These are phyloP conservation scores for Hypocreales sp. DNA, from an alignment of 2,329 filamentous ascomycete species.

Conservation along the genomic window DNA sequence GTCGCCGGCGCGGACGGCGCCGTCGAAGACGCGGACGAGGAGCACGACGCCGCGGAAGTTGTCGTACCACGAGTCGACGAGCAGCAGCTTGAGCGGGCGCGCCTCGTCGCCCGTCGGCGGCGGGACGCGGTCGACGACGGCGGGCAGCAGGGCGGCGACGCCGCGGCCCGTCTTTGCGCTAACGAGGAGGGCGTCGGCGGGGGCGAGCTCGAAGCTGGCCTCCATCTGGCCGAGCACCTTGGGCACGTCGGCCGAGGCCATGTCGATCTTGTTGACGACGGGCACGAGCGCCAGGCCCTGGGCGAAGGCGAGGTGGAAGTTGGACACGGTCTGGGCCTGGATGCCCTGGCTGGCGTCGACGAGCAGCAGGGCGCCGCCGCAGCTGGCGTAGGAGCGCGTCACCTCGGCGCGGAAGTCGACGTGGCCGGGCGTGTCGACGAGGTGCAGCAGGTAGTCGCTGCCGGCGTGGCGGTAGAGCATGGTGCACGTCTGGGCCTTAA, in stretches of 20 bases:
- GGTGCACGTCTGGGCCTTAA: slow-evolving; percentile 96
- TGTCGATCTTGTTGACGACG: slow-evolving; percentile 92
- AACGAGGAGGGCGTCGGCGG: slow-evolving; percentile 52
- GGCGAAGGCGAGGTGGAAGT: slow-evolving; percentile 94
- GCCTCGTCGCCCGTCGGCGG: slow-evolving; percentile 57
- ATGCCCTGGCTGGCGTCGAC: slow-evolving; percentile 95
- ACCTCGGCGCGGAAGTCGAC: slow-evolving; percentile 97
- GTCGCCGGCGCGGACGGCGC: slow-evolving; percentile 67
- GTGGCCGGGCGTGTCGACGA: slow-evolving; percentile 94
- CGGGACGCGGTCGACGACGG: slow-evolving; percentile 74
- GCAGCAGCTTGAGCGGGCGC: slow-evolving; percentile 65
- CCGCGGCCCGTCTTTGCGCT: slow-evolving; percentile 92
- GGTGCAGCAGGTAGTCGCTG: slow-evolving; percentile 79
- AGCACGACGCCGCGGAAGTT: slow-evolving; percentile 89
- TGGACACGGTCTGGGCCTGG: slow-evolving; percentile 94
- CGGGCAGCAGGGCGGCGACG: slow-evolving; percentile 67
- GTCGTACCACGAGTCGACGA: slow-evolving; percentile 98
- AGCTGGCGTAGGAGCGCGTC: slow-evolving; percentile 87
- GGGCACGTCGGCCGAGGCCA: slow-evolving; percentile 76
- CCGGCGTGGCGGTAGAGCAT: slow-evolving; percentile 89
- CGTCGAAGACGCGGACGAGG: slow-evolving; percentile 83
- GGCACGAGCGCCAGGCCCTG: slow-evolving; percentile 78
- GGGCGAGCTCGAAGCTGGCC: slow-evolving; percentile 75
- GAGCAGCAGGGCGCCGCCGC: slow-evolving; percentile 78
- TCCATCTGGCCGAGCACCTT: slow-evolving; percentile 76